Conservation (phyloP, 2,329 filamentous ascomycete species). For the Fusarium concolor region DNA sequence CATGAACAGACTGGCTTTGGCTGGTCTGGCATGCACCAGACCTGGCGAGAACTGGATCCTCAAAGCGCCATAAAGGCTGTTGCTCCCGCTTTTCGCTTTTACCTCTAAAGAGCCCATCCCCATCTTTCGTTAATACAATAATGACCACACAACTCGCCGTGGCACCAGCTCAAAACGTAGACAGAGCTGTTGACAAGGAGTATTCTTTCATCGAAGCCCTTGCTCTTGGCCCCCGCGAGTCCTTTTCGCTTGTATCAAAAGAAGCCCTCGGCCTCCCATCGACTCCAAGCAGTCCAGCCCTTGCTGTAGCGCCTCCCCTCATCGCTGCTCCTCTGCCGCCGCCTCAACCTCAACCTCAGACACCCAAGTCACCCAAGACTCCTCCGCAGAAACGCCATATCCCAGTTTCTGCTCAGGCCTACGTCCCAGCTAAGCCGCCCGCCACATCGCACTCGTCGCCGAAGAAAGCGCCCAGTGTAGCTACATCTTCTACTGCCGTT, state of each 20-base stretch:
- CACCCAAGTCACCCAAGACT: constrained; percentile 14
- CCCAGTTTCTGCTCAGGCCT: constrained; percentile 10
- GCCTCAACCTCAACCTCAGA: background rate
- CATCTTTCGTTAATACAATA: constrained; percentile 23
- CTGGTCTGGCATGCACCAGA: constrained; percentile 14
- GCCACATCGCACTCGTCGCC: background rate
- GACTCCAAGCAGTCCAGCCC: constrained; percentile 17
- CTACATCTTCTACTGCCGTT: background rate
- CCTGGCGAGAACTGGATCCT: background rate
- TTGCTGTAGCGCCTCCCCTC: background rate
- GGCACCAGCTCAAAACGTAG: constrained; percentile 26
- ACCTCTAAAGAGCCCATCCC: constrained; percentile 30
- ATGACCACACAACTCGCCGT: constrained; percentile 42
- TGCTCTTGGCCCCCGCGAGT: constrained; percentile 44
- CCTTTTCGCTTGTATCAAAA: constrained; percentile 44
- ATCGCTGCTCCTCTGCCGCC: background rate
- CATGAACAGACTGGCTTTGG: too few species aligned
- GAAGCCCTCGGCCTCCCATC: constrained; percentile 44
- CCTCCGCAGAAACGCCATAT: constrained; percentile 16
- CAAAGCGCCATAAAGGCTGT: constrained; percentile 45
- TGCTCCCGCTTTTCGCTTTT: constrained; percentile 29
- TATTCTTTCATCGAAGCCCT: constrained; percentile 50
- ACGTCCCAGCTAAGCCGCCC: constrained; percentile 6
- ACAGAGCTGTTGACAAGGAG: constrained; percentile 44
- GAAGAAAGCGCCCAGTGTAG: background rate